phyloP scores from a whole-genome alignment of 352 stramenopile genomes.

The Thalassiosira mediterranea region DNA sequence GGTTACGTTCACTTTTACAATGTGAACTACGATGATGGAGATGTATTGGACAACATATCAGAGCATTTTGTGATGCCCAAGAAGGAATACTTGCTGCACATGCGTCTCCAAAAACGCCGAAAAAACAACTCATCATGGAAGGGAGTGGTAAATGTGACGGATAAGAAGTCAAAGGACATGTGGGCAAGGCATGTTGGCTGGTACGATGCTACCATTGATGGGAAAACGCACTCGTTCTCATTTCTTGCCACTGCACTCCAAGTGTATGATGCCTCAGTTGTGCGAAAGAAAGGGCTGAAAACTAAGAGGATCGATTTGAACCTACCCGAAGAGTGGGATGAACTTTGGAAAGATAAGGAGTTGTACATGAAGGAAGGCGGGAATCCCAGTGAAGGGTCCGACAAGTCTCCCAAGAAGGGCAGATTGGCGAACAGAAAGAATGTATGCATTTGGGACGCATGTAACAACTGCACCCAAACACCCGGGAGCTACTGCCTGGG shows the following conservation, averaged over 20 bases:
- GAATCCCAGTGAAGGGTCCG: too few relatives aligned
- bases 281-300: slow-evolving; percentile 6
- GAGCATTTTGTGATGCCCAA: slow-evolving; percentile 31
- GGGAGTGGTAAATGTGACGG: slow-evolving; percentile 12
- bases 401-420: too few relatives aligned
- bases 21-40: slow-evolving; percentile 34
- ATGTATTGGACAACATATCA: slow-evolving; percentile 5
- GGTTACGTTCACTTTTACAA: slow-evolving; percentile 25
- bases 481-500: too few relatives aligned
- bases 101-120: neutral
- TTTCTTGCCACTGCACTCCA: slow-evolving; percentile 15
- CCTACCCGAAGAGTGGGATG: slow-evolving; percentile 21
- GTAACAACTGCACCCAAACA: too few relatives aligned
- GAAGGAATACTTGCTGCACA: slow-evolving; percentile 18
- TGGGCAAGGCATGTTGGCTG: slow-evolving; percentile 37
- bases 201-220: slow-evolving; percentile 35
- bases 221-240: too few relatives aligned
- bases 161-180: slow-evolving; percentile 18
- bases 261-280: slow-evolving; percentile 18
- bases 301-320: slow-evolving; percentile 26
- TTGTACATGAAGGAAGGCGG: too few relatives aligned
- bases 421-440: too few relatives aligned
- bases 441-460: too few relatives aligned
- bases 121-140: slow-evolving; percentile 10
- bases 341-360: too few relatives aligned